A percentile compares a stretch with the other conserved stretches of the same genome.
phyloP scores from a whole-genome alignment of 805 yeast species.

The Metschnikowia amazonensis region DNA sequence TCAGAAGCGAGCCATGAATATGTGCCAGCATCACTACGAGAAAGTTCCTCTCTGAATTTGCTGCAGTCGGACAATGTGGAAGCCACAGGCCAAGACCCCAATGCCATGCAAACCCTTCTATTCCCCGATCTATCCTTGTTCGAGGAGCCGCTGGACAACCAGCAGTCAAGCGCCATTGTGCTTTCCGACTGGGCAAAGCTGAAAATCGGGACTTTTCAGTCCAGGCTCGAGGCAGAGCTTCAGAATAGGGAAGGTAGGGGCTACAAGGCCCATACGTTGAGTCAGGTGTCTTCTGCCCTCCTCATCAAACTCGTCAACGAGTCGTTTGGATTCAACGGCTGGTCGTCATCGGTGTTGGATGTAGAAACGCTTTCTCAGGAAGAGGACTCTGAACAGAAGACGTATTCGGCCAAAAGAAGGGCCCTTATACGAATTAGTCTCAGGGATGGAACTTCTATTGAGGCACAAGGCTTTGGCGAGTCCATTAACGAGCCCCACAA shows the following conservation, averaged over 20 bases:
- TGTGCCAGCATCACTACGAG: too few species aligned
- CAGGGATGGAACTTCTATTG: slow-evolving; percentile 42
- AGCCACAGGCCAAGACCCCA: background rate
- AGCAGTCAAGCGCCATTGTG: slow-evolving; percentile 3
- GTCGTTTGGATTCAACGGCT: slow-evolving; percentile 54
- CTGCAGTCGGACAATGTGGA: background rate
- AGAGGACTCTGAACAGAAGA: slow-evolving; percentile 21
- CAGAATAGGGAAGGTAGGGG: slow-evolving; percentile 15
- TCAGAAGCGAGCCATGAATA: background rate
- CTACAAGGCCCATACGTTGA: background rate
- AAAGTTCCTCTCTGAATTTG: too few species aligned
- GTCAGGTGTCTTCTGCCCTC: slow-evolving; percentile 11
- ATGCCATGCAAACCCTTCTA: slow-evolving; percentile 8
- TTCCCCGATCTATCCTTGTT: slow-evolving; percentile 26
- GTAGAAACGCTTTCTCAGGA: slow-evolving; percentile 18
- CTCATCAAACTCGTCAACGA: slow-evolving; percentile 43
- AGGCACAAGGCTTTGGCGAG: slow-evolving; percentile 39
- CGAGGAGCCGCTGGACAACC: slow-evolving; percentile 12
- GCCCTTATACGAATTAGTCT: slow-evolving; percentile 36
- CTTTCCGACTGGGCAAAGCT: slow-evolving; percentile 40
- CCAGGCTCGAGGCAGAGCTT: slow-evolving; percentile 40
- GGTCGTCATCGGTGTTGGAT: slow-evolving; percentile 45
- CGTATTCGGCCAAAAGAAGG: slow-evolving; percentile 22
- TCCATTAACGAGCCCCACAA: slow-evolving; percentile 31
- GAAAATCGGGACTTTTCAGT: slow-evolving; percentile 47